phyloP scores from a whole-genome alignment of 495 filamentous ascomycete genomes.

The Penicillium ucsense region DNA sequence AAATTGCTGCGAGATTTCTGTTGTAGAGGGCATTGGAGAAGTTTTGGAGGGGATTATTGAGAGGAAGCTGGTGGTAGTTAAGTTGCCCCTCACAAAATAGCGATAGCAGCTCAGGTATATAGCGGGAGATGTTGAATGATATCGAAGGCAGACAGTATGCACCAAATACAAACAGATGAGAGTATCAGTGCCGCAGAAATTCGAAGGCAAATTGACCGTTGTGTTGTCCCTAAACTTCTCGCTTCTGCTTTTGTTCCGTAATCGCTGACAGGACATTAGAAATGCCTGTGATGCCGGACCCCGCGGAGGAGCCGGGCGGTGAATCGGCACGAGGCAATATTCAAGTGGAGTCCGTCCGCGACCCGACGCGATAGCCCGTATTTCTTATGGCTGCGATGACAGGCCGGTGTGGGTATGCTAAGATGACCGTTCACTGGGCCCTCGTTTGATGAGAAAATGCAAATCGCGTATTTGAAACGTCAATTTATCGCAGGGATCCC shows the following conservation, averaged over 20 bases:
- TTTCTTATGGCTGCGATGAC: too few species aligned
- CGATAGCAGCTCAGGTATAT: background rate
- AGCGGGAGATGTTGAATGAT: background rate
- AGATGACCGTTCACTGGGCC: too few species aligned
- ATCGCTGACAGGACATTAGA: constrained; percentile 21
- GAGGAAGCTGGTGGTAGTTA: background rate
- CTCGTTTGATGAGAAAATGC: too few species aligned
- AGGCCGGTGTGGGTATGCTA: too few species aligned
- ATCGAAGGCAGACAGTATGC: too few species aligned
- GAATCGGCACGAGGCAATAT: background rate
- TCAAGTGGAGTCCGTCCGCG: too few species aligned
- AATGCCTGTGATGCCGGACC: constrained; percentile 17
- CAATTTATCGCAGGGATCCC: too few species aligned
- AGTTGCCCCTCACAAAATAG: constrained; percentile 18
- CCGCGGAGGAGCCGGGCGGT: constrained; percentile 18
- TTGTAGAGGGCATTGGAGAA: constrained; percentile 28
- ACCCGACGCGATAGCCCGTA: too few species aligned
- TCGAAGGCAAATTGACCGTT: background rate
- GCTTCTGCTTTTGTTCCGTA: constrained; percentile 5
- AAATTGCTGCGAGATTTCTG: constrained; percentile 42
- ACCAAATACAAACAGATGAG: too few species aligned
- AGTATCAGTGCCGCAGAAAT: too few species aligned
- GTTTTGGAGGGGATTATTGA: background rate
- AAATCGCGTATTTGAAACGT: too few species aligned
- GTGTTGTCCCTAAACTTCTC: constrained; percentile 8